Base-by-base conservation (phyloP, 768 basidiomycete genomes). In the Trametopsis cervina region DNA sequence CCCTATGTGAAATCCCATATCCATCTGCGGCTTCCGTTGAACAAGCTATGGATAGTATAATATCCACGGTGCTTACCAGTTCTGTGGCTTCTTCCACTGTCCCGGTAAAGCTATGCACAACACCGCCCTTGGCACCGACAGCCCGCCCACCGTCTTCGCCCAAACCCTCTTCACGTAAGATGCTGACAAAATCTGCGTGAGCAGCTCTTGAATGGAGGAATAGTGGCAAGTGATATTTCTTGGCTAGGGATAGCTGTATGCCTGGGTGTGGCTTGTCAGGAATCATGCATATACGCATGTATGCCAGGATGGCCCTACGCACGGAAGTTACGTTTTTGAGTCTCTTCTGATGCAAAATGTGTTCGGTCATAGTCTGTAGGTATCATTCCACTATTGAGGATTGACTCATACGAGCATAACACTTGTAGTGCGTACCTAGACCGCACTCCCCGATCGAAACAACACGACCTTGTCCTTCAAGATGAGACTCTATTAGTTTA, bases 91-190 rank as follows among this genome's bases (percentile, higher is more conserved):
- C 87, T 29, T 71, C 74, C 3, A 58, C 57, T 0, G 73, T 74
- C 3, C 89, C 89, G 0, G 88, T 89, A 64, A 89, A 89, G 52
- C 84, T 86, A 59, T 90, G 89, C 2, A 89, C 85, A 18, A 91
- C 89, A 1, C 88, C 89, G 3, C 86, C 82, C 18, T 69, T 71
- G 15, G 71, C 80, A 35, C 81, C 86, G 48, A 77, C 66, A 23
- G 60, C 64, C 50, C 60, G 63, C 2, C 83, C 83, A 23, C 81
- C 76, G 54, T 77, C 63, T 33, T 71, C 64, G 13, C 73, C 71
- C 58, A 85, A 85, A 1, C 85, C 81, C 54, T 82, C 79, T 47
- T 82, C 80, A 20, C 67, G 70, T 20, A 91, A 70, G 17, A 84
- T 83, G 17, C 57, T 60, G 22, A 87, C 77, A 49, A 91, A 72